Evolutionary conservation across 768 basidiomycete genomes (phyloP).

Genomic region (Serendipita indica): DNA sequence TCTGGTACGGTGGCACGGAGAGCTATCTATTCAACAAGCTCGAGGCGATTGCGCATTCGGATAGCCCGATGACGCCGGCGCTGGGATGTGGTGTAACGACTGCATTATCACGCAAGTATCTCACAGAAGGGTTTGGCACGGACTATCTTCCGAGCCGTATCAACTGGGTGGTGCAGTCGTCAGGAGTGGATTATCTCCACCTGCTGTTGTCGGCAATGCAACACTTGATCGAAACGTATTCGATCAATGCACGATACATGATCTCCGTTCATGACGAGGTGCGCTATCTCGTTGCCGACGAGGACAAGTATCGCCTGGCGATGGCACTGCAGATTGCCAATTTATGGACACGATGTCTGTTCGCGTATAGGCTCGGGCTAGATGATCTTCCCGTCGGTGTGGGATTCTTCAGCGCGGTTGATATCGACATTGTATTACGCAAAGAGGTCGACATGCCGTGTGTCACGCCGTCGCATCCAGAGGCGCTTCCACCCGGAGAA

Average conservation of each 20-base stretch:
- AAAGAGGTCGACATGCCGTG: slow-evolving; percentile 97
- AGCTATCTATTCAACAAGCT: slow-evolving; percentile 96
- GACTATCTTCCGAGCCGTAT: slow-evolving; percentile 94
- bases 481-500: slow-evolving; percentile 75
- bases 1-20: slow-evolving; percentile 96
- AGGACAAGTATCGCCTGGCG: slow-evolving; percentile 79
- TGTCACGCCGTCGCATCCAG: slow-evolving; percentile 81
- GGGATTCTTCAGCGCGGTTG: slow-evolving; percentile 94
- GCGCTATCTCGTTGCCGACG: slow-evolving; percentile 79
- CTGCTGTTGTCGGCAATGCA: slow-evolving; percentile 93
- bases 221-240: slow-evolving; percentile 62
- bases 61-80: slow-evolving; percentile 79
- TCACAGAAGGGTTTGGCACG: slow-evolving; percentile 63
- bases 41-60: slow-evolving; percentile 82
- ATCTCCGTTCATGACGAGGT: slow-evolving; percentile 97
- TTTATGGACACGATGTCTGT: slow-evolving; percentile 83
- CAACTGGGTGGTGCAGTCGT: slow-evolving; percentile 99
- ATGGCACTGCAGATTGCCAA: slow-evolving; percentile 91
- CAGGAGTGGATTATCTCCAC: slow-evolving; percentile 95
- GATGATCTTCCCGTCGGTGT: slow-evolving; percentile 90
- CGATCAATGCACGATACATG: slow-evolving; percentile 81
- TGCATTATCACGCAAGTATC: slow-evolving; percentile 79
- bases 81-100: slow-evolving; percentile 88
- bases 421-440: slow-evolving; percentile 75
- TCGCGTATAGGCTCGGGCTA: slow-evolving; percentile 88